These are phyloP conservation scores for Naegleria lovaniensis DNA, from an alignment of 208 protist genomes.

Conservation along the genomic window DNA sequence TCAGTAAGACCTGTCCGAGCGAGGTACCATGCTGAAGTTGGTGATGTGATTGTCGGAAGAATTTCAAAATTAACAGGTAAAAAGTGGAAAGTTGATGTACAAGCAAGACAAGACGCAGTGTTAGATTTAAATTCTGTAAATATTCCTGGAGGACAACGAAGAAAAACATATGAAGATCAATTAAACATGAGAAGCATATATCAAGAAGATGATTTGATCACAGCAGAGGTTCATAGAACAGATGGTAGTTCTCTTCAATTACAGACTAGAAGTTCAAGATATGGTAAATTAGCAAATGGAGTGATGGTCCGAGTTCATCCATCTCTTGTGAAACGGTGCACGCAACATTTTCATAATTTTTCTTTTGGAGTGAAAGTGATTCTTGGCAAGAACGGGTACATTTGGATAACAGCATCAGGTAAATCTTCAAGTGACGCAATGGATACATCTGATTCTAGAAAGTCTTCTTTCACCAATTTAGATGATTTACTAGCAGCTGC, in stretches of 20 bases:
- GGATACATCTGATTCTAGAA: not conserved
- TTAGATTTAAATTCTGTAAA: constrained; percentile 93
- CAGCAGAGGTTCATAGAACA: constrained; percentile 87
- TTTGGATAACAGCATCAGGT: not conserved
- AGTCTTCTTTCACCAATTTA: not conserved
- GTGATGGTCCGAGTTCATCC: not conserved
- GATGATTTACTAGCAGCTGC: not conserved
- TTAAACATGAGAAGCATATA: constrained; percentile 88
- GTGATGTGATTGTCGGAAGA: constrained; percentile 91
- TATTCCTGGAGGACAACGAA: constrained; percentile 88
- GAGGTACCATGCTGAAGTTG: constrained; percentile 85
- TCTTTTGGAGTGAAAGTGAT: constrained; percentile 16
- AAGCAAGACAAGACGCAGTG: constrained; percentile 73
- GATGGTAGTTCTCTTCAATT: constrained; percentile 79
- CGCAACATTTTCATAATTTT: constrained; percentile 9
- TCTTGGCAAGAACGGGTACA: constrained; percentile 23
- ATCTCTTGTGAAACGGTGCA: constrained; percentile 6
- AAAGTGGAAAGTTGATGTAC: constrained; percentile 88
- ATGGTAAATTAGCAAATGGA: constrained; percentile 28
- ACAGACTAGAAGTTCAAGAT: constrained; percentile 73
- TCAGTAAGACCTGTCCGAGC: constrained; percentile 55
- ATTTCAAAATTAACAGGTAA: constrained; percentile 79
- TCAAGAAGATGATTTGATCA: constrained; percentile 85
- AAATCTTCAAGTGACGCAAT: not conserved
- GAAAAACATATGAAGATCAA: constrained; percentile 79